Percentiles rank a stretch among this genome's conserved stretches.
Conservation (phyloP, 495 filamentous ascomycete species). For the Aspergillus carlsbadensis region DNA sequence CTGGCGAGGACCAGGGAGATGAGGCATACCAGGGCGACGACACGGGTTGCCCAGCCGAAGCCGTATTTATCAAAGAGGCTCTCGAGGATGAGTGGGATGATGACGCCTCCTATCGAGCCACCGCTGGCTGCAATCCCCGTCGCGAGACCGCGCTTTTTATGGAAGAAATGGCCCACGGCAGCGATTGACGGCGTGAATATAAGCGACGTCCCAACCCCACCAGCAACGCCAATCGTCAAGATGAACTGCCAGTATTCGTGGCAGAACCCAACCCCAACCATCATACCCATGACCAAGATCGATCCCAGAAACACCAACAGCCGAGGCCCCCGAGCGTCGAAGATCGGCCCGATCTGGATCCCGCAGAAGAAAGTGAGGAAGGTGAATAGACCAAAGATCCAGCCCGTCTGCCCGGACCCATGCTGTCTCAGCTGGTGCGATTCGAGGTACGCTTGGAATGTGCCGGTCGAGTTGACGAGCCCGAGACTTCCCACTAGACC, state of each 20-base stretch:
- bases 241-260: conserved; percentile 84
- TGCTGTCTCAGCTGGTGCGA: conserved; percentile 63
- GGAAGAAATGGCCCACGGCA: conserved; percentile 81
- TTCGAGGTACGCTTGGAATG: conserved; percentile 70
- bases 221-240: conserved; percentile 76
- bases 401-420: conserved; percentile 63
- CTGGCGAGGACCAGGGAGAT: conserved; percentile 46
- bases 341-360: conserved; percentile 57
- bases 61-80: conserved; percentile 53
- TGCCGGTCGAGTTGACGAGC: conserved; percentile 72
- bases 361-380: conserved; percentile 68
- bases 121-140: conserved; percentile 84
- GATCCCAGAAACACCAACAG: conserved; percentile 50
- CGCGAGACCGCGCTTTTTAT: conserved; percentile 67
- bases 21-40: conserved; percentile 56
- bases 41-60: conserved; percentile 59
- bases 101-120: conserved; percentile 62
- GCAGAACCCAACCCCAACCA: conserved; percentile 48
- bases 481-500: conserved; percentile 70
- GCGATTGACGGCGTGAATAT: conserved; percentile 84
- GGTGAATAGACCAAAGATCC: conserved; percentile 76
- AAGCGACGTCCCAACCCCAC: conserved; percentile 74
- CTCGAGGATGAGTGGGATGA: conserved; percentile 56
- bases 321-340: conserved; percentile 57
- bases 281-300: conserved; percentile 48